A percentile compares a stretch with the other conserved stretches of the same genome.
Conservation (phyloP, 2,329 filamentous ascomycete species). For the Penicillium sp. region DNA sequence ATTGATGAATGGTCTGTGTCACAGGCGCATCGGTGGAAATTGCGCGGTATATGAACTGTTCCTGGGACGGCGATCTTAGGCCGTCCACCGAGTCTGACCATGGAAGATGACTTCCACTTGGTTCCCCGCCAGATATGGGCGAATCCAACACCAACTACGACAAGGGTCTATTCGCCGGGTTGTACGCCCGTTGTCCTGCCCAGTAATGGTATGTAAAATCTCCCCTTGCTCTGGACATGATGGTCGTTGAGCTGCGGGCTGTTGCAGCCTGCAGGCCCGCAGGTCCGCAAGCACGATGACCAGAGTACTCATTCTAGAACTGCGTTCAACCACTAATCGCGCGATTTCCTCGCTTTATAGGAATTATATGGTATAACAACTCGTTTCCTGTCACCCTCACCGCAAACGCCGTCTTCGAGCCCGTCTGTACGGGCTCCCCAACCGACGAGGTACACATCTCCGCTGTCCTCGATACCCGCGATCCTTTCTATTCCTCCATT, state of each 20-base stretch:
- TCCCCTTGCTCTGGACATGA: neutral
- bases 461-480: conserved; percentile 65
- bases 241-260: neutral
- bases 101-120: conserved; percentile 35
- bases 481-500: conserved; percentile 91
- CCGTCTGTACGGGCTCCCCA: conserved; percentile 47
- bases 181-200: conserved; percentile 65
- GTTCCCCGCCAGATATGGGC: conserved; percentile 44
- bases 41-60: conserved; percentile 13
- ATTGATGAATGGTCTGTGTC: neutral
- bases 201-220: conserved; percentile 49
- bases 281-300: neutral
- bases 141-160: conserved; percentile 38
- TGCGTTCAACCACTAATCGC: conserved; percentile 2
- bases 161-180: conserved; percentile 44
- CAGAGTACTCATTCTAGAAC: neutral
- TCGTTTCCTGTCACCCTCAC: conserved; percentile 46
- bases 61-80: conserved; percentile 12
- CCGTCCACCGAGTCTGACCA: conserved; percentile 25
- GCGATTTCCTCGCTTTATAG: conserved; percentile 20
- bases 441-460: conserved; percentile 39
- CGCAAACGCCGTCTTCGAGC: conserved; percentile 51
- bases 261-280: neutral
- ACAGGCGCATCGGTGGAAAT: conserved; percentile 6
- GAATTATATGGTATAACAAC: conserved; percentile 44